phyloP scores from a whole-genome alignment of 139 green algal genomes.

The Zygnema cylindricum region DNA sequence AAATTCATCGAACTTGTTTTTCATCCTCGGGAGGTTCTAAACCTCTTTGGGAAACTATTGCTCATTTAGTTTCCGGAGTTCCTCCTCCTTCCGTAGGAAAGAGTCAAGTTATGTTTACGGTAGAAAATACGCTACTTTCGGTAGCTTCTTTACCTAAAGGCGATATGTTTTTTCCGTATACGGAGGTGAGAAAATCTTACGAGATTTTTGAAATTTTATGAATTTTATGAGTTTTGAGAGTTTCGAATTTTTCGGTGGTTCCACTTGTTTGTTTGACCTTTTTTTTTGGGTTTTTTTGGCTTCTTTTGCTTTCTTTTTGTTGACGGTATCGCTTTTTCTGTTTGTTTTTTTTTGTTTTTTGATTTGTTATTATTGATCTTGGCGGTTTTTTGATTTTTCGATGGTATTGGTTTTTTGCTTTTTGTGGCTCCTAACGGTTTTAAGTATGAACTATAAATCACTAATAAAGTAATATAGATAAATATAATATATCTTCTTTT shows the following conservation, averaged over 20 bases:
- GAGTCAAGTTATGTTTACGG: slow-evolving; percentile 32
- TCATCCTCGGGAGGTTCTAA: slow-evolving; percentile 50
- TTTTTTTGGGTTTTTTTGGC: too few relatives aligned
- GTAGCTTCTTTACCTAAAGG: not conserved
- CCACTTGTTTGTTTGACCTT: too few relatives aligned
- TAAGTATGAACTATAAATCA: not conserved
- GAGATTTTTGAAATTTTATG: too few relatives aligned
- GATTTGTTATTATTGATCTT: too few relatives aligned
- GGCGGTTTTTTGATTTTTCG: too few relatives aligned
- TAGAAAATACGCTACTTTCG: slow-evolving; percentile 55
- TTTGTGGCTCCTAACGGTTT: not conserved
- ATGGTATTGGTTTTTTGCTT: too few relatives aligned
- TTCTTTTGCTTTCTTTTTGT: too few relatives aligned
- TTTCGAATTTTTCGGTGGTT: too few relatives aligned
- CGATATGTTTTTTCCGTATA: slow-evolving; percentile 32
- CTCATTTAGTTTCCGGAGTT: slow-evolving; percentile 32
- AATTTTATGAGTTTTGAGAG: too few relatives aligned
- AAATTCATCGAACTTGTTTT: slow-evolving; percentile 60
- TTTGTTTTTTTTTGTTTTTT: too few relatives aligned
- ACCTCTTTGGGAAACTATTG: slow-evolving; percentile 46
- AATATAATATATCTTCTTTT: too few relatives aligned
- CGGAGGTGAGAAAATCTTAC: slow-evolving; percentile 21
- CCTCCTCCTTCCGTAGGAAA: slow-evolving; percentile 32
- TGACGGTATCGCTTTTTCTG: too few relatives aligned
- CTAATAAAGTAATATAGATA: not conserved